Conservation (phyloP, 257 asterid genomes). For the Anisodus tanguticus region DNA sequence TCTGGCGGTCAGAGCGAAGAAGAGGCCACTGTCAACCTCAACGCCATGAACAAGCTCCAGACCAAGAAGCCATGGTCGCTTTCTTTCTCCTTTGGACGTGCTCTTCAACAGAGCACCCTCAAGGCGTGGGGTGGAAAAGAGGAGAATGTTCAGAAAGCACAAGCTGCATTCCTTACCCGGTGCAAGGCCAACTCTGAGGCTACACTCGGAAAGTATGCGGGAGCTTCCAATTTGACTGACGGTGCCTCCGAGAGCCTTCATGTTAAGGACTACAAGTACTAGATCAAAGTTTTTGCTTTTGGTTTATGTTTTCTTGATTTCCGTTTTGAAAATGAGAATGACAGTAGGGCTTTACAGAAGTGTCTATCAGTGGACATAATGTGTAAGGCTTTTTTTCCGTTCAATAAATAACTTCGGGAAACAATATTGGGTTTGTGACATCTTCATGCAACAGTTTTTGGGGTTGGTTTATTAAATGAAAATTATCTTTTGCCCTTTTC, state of each 20-base stretch:
- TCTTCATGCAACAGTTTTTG: background rate
- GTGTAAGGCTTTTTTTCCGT: background rate
- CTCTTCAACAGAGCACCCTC: constrained; percentile 66
- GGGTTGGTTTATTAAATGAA: background rate
- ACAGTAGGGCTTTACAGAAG: background rate
- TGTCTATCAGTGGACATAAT: background rate
- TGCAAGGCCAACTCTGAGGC: constrained; percentile 72
- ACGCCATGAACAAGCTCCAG: constrained; percentile 64
- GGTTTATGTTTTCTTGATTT: constrained; percentile 2
- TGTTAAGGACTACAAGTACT: constrained; percentile 65
- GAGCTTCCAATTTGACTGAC: constrained; percentile 46
- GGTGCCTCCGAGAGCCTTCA: constrained; percentile 70
- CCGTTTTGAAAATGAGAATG: constrained; percentile 17
- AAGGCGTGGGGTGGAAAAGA: constrained; percentile 63
- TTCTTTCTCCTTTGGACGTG: constrained; percentile 60
- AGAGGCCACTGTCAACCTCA: constrained; percentile 58
- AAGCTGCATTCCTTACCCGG: constrained; percentile 50
- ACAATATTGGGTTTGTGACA: background rate
- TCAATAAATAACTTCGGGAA: background rate
- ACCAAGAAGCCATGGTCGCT: constrained; percentile 66
- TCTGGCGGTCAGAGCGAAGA: constrained; percentile 54
- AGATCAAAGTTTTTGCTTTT: background rate
- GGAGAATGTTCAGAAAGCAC: constrained; percentile 53
- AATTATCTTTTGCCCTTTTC: no score
- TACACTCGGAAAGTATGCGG: constrained; percentile 59